Evolutionary conservation across 345 rosid species (phyloP).

Genomic region (Camelina sativa): DNA sequence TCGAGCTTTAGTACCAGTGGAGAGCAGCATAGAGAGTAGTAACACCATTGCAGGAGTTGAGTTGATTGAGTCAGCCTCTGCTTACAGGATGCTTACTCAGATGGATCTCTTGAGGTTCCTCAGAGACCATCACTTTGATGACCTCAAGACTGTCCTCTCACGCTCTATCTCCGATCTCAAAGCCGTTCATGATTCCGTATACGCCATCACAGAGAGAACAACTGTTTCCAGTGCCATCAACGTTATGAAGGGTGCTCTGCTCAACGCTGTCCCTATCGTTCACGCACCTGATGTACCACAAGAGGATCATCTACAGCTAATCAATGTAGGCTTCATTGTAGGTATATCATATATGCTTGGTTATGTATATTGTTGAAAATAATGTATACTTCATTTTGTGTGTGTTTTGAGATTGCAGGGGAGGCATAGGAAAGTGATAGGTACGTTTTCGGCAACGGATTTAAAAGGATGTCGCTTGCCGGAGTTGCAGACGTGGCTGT

Average conservation of each 20-base stretch:
- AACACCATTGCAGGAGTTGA: slow-evolving; percentile 54
- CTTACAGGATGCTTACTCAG: slow-evolving; percentile 76
- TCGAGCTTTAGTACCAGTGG: slow-evolving; percentile 75
- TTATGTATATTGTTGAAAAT: background rate
- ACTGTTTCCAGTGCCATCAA: slow-evolving; percentile 61
- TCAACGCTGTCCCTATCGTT: slow-evolving; percentile 83
- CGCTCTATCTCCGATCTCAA: slow-evolving; percentile 47
- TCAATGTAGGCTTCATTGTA: slow-evolving; percentile 49
- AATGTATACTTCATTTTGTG: background rate
- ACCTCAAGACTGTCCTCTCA: slow-evolving; percentile 47
- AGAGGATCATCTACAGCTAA: slow-evolving; percentile 59
- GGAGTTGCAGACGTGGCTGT: slow-evolving; percentile 65
- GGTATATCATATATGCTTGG: background rate
- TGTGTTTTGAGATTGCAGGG: slow-evolving; percentile 53
- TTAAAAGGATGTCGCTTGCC: slow-evolving; percentile 69
- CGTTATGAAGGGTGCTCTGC: slow-evolving; percentile 67
- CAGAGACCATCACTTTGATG: slow-evolving; percentile 46
- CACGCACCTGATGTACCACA: slow-evolving; percentile 49
- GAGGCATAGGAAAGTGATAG: slow-evolving; percentile 59
- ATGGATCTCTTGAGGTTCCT: slow-evolving; percentile 73
- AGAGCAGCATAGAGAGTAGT: slow-evolving; percentile 51
- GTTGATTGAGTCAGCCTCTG: slow-evolving; percentile 64
- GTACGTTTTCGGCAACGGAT: slow-evolving; percentile 84
- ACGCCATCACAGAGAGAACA: slow-evolving; percentile 59
- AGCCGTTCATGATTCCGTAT: slow-evolving; percentile 62